phyloP scores from a whole-genome alignment of 2,329 filamentous ascomycete species.

The Colletotrichum nymphaeae region DNA sequence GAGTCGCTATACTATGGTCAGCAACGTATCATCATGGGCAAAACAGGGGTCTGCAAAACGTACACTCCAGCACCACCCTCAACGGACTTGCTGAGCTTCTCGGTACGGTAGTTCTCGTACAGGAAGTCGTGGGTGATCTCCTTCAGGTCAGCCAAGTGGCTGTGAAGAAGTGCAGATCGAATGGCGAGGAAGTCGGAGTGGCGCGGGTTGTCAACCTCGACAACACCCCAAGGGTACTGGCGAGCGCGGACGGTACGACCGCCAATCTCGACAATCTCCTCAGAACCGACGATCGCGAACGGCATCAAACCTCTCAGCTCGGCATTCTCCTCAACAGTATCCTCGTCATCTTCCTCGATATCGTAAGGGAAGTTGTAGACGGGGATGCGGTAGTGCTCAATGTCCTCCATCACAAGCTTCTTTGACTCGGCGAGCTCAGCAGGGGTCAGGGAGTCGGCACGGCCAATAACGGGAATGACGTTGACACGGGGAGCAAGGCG shows the following conservation, averaged over 20 bases:
- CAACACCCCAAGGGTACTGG: slow-evolving; percentile 99
- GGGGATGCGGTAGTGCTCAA: slow-evolving; percentile 99
- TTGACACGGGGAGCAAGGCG: slow-evolving; percentile 97
- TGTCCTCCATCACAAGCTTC: slow-evolving; percentile 99
- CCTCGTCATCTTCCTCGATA: slow-evolving; percentile 99
- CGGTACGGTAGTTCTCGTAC: slow-evolving; percentile 99
- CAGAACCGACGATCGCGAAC: slow-evolving; percentile 97
- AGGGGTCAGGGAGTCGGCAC: slow-evolving; percentile 96
- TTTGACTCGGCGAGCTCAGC: slow-evolving; percentile 98
- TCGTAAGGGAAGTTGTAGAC: slow-evolving; percentile 99
- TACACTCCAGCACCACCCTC: slow-evolving; percentile 90
- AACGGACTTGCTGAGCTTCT: slow-evolving; percentile 99
- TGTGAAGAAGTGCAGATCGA: slow-evolving; percentile 94
- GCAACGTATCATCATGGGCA: slow-evolving; percentile 11
- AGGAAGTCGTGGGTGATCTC: slow-evolving; percentile 99
- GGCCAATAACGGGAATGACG: slow-evolving; percentile 98
- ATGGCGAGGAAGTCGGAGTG: slow-evolving; percentile 99
- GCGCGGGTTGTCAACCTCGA: slow-evolving; percentile 98
- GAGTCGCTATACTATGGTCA: slow-evolving; percentile 69
- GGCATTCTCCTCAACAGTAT: slow-evolving; percentile 98
- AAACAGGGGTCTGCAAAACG: slow-evolving; percentile 54
- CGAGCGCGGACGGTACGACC: slow-evolving; percentile 92
- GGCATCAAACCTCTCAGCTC: slow-evolving; percentile 98
- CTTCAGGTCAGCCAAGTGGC: slow-evolving; percentile 97
- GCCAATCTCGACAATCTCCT: slow-evolving; percentile 94